These are phyloP conservation scores for Fermentozyma sake DNA, from an alignment of 1,139 yeast species.

Conservation along the genomic window DNA sequence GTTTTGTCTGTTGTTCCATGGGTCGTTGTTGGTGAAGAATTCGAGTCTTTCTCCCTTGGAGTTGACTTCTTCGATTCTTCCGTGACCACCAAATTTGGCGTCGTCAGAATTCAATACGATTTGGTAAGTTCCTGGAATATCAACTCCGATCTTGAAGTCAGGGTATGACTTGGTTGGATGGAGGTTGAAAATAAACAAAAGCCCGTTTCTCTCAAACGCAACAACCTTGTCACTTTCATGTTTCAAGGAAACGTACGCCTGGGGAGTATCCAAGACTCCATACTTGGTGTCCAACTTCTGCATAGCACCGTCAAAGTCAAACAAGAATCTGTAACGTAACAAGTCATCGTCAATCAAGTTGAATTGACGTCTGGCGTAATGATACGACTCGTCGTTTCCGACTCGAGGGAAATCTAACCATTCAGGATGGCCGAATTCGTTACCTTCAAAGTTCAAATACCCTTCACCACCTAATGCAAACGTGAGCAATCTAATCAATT, in stretches of 20 bases:
- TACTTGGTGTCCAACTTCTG: constrained; percentile 67
- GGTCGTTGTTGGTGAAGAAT: constrained; percentile 65
- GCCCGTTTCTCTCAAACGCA: constrained; percentile 84
- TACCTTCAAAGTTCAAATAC: constrained; percentile 92
- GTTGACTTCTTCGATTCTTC: constrained; percentile 54
- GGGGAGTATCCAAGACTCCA: constrained; percentile 71
- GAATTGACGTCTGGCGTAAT: constrained; percentile 93
- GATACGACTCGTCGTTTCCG: constrained; percentile 85
- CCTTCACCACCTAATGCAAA: constrained; percentile 95
- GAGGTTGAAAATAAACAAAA: constrained; percentile 82
- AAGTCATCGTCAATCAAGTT: constrained; percentile 75
- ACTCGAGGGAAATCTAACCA: constrained; percentile 96
- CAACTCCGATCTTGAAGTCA: constrained; percentile 88
- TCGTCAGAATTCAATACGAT: constrained; percentile 75
- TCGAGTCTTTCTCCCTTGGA: constrained; percentile 36
- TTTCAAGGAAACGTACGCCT: constrained; percentile 84
- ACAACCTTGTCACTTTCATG: constrained; percentile 84
- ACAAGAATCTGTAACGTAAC: constrained; percentile 73
- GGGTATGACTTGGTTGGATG: constrained; percentile 79
- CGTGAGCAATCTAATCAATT: constrained; percentile 81
- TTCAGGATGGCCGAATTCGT: constrained; percentile 98
- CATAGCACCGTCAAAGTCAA: constrained; percentile 79
- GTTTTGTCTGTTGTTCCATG: constrained; percentile 78
- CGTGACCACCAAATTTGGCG: constrained; percentile 74
- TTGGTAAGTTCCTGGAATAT: constrained; percentile 69